These are phyloP conservation scores for Micromonas pusilla DNA, from an alignment of 139 green algal genomes.

Conservation along the genomic window DNA sequence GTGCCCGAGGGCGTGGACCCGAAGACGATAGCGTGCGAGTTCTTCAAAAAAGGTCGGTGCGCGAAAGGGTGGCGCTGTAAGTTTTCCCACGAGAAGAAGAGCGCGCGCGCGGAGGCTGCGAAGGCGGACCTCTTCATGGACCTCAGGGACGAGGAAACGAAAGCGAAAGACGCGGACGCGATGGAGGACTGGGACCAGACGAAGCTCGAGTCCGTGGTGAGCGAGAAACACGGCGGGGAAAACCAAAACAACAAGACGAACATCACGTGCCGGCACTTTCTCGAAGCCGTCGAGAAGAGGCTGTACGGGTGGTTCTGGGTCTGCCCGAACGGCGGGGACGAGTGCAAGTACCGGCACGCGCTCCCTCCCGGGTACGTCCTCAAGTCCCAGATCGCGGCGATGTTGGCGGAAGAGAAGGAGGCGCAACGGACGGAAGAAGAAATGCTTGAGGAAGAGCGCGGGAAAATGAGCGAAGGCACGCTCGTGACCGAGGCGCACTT, in stretches of 20 bases:
- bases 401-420: conserved; percentile 66
- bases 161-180: conserved; percentile 47
- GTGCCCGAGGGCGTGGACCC: not conserved
- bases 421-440: conserved; percentile 68
- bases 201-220: conserved; percentile 79
- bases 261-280: conserved; percentile 87
- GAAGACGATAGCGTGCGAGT: not conserved
- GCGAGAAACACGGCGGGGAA: conserved; percentile 80
- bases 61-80: not conserved
- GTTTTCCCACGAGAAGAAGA: not conserved
- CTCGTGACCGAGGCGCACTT: conserved; percentile 72
- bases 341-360: conserved; percentile 94
- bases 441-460: conserved; percentile 81
- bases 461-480: conserved; percentile 39
- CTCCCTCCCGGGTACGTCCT: conserved; percentile 89
- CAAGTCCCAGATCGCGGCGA: conserved; percentile 85
- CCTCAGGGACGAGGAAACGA: not conserved
- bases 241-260: conserved; percentile 67
- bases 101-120: not conserved
- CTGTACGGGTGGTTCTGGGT: conserved; percentile 96
- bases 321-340: conserved; percentile 75
- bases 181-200: conserved; percentile 98
- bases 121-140: not conserved
- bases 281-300: conserved; percentile 90
- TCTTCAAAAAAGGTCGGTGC: not conserved